Percentiles rank a stretch among this genome's conserved stretches.
Evolutionary conservation across 495 filamentous ascomycete genomes (phyloP).

Genomic region (Bryoglossum gracile): DNA sequence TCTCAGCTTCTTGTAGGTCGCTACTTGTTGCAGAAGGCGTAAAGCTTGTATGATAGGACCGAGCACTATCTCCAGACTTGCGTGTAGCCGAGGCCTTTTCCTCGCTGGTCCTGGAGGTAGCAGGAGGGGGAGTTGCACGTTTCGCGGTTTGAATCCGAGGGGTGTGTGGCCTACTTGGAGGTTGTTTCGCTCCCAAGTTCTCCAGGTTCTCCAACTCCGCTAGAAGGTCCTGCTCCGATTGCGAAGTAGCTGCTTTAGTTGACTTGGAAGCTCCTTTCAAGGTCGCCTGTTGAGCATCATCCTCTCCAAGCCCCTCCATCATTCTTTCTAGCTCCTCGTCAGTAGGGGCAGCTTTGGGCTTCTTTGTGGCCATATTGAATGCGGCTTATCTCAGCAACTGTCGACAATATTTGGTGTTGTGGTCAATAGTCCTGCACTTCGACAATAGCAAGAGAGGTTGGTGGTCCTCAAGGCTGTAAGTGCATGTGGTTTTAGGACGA

Average conservation of each 20-base stretch:
- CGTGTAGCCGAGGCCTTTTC: slow-evolving; percentile 49
- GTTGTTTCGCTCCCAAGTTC: slow-evolving; percentile 57
- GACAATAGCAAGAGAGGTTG: too few species aligned
- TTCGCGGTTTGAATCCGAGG: slow-evolving; percentile 66
- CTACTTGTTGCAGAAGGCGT: slow-evolving; percentile 45
- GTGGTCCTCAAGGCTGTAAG: too few species aligned
- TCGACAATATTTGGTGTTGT: too few species aligned
- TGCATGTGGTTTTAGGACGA: too few species aligned
- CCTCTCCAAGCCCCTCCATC: slow-evolving; percentile 48
- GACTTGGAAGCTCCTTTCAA: slow-evolving; percentile 39
- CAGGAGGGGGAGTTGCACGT: slow-evolving; percentile 47
- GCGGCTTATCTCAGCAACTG: too few species aligned
- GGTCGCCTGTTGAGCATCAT: slow-evolving; percentile 43
- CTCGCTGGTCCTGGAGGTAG: slow-evolving; percentile 45
- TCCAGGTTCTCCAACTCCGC: slow-evolving; percentile 79
- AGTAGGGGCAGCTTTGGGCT: slow-evolving; percentile 46
- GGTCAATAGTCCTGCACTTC: too few species aligned
- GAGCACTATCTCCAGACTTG: slow-evolving; percentile 68
- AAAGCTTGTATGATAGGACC: slow-evolving; percentile 55
- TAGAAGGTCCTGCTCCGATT: slow-evolving; percentile 54
- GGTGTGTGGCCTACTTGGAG: slow-evolving; percentile 69
- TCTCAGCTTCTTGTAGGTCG: slow-evolving; percentile 41
- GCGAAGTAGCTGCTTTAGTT: slow-evolving; percentile 38
- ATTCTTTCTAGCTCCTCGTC: slow-evolving; percentile 79
- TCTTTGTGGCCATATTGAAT: slow-evolving; percentile 25